Conservation (phyloP, 1,284 basidiomycete genomes). For the Apiotrichum gracile region DNA sequence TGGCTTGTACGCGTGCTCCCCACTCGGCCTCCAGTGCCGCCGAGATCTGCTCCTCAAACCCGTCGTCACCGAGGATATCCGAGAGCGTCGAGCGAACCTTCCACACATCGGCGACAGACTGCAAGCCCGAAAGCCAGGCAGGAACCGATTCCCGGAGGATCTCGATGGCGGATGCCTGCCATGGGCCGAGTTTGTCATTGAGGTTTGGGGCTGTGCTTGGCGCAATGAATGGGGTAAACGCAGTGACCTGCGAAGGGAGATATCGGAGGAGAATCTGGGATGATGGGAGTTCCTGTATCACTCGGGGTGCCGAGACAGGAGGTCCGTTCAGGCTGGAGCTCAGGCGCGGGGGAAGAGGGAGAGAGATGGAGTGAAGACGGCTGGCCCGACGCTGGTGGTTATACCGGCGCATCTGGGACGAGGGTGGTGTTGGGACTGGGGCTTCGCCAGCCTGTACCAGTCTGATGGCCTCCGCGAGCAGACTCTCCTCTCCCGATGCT, state of each 20-base stretch:
- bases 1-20: conserved; percentile 32
- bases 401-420: conserved; percentile 9
- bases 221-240: conserved; percentile 48
- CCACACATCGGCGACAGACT: conserved; percentile 41
- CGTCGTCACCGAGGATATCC: conserved; percentile 21
- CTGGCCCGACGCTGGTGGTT: conserved; percentile 34
- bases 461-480: conserved; percentile 36
- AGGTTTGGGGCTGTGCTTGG: conserved; percentile 59
- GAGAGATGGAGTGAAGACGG: conserved; percentile 40
- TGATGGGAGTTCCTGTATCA: conserved; percentile 43
- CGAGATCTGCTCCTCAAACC: conserved; percentile 23
- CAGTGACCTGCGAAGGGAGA: conserved; percentile 38
- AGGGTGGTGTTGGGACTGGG: conserved; percentile 2
- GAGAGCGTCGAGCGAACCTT: conserved; percentile 23
- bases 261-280: conserved; percentile 46
- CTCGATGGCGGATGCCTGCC: conserved; percentile 29
- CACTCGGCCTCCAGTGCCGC: conserved; percentile 36
- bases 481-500: conserved; percentile 18
- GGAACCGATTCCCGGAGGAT: conserved; percentile 30
- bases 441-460: conserved; percentile 39
- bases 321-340: conserved; percentile 23
- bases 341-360: conserved; percentile 25
- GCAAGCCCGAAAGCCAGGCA: conserved; percentile 30
- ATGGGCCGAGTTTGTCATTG: conserved; percentile 25
- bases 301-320: conserved; percentile 28